phyloP scores from a whole-genome alignment of 2,329 filamentous ascomycete species.

The Lasiodiplodia hormozganensis region DNA sequence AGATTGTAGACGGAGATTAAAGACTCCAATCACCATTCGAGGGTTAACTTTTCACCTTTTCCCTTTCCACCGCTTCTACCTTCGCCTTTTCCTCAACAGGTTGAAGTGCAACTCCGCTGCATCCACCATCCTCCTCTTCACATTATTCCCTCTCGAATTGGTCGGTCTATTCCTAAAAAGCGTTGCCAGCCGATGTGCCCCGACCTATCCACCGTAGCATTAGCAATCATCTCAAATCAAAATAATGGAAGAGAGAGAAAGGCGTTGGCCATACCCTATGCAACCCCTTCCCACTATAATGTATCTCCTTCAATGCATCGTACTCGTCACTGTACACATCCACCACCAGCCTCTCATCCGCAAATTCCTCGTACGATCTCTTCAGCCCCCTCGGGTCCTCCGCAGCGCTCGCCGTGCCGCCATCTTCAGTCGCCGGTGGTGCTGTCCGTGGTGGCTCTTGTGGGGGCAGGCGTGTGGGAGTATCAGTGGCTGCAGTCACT shows the following conservation, averaged over 20 bases:
- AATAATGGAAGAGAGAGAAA: neutral
- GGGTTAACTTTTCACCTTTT: too few relatives aligned
- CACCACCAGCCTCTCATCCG: neutral
- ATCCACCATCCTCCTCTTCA: neutral
- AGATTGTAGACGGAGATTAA: too few relatives aligned
- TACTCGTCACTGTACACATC: neutral
- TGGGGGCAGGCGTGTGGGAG: too few relatives aligned
- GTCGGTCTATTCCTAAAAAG: neutral
- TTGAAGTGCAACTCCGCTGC: neutral
- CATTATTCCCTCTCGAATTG: neutral
- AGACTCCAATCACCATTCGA: neutral
- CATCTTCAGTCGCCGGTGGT: too few relatives aligned
- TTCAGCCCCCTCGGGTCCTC: neutral
- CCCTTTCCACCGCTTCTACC: neutral
- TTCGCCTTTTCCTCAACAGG: neutral
- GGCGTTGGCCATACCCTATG: neutral
- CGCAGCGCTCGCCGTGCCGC: too few relatives aligned
- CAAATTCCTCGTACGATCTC: neutral
- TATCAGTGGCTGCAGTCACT: too few relatives aligned
- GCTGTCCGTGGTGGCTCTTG: too few relatives aligned
- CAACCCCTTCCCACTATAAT: neutral
- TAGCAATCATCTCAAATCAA: too few relatives aligned
- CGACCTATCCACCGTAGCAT: neutral
- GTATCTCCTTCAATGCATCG: neutral
- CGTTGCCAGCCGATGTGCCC: neutral